Conservation (phyloP, 2,329 filamentous ascomycete genomes). For the Didymella keratinophila region DNA sequence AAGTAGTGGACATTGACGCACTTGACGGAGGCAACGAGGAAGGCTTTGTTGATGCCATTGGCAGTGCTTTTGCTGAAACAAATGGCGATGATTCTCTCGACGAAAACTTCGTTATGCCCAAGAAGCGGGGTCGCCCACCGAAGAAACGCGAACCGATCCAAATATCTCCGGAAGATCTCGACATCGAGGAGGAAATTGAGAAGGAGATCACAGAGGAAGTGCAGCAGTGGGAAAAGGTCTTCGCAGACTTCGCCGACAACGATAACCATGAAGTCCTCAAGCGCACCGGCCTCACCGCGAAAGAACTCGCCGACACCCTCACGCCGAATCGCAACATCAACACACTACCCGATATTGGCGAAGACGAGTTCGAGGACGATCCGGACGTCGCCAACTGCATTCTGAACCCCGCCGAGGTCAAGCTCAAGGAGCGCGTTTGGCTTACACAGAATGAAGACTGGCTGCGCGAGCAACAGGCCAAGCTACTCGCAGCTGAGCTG, state of each 20-base stretch:
- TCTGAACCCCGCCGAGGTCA: slow-evolving; percentile 75
- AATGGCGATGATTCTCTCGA: slow-evolving; percentile 31
- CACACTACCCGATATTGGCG: slow-evolving; percentile 67
- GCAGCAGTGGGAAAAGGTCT: slow-evolving; percentile 39
- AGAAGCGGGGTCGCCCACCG: slow-evolving; percentile 50
- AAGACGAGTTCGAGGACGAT: slow-evolving; percentile 88
- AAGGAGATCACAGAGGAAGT: slow-evolving; percentile 53
- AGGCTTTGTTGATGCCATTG: slow-evolving; percentile 28
- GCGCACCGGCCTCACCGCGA: slow-evolving; percentile 38
- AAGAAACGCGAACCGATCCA: slow-evolving; percentile 45
- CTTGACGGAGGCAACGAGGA: slow-evolving; percentile 36
- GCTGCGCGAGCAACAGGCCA: slow-evolving; percentile 84
- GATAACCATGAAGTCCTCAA: slow-evolving; percentile 41
- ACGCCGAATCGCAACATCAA: slow-evolving; percentile 38
- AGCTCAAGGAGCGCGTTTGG: slow-evolving; percentile 91
- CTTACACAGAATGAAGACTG: slow-evolving; percentile 94
- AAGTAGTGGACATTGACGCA: slow-evolving; percentile 26
- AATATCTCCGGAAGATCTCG: slow-evolving; percentile 56
- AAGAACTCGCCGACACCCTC: slow-evolving; percentile 38
- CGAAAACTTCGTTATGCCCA: slow-evolving; percentile 37
- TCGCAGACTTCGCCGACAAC: slow-evolving; percentile 41
- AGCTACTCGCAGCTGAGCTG: slow-evolving; percentile 76
- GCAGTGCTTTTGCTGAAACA: slow-evolving; percentile 31
- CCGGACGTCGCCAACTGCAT: slow-evolving; percentile 84
- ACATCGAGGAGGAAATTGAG: slow-evolving; percentile 57